Conservation (phyloP, 768 basidiomycete genomes). For the Galerina sulciceps region DNA sequence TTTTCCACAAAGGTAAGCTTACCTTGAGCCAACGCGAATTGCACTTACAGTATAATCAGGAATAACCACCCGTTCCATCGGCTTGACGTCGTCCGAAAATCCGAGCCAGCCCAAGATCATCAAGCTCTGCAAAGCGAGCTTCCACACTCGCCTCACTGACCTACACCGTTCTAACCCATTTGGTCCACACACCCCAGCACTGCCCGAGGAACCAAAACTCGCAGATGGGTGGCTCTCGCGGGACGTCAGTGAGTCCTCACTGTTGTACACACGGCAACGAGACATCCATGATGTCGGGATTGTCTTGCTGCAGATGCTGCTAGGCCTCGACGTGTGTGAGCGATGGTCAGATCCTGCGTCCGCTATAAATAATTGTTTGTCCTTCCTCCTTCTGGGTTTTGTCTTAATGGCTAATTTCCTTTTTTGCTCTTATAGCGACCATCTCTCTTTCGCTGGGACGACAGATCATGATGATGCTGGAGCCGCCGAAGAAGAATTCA, state of each 20-base stretch:
- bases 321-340: constrained; percentile 71
- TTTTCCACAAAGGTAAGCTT: constrained; percentile 70
- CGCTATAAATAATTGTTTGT: constrained; percentile 62
- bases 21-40: not conserved
- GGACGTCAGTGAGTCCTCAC: constrained; percentile 80
- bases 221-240: constrained; percentile 62
- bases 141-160: constrained; percentile 74
- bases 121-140: constrained; percentile 77
- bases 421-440: constrained; percentile 39
- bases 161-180: constrained; percentile 87
- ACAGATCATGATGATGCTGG: constrained; percentile 63
- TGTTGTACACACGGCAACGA: constrained; percentile 72
- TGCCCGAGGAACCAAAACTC: constrained; percentile 30
- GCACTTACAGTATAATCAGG: constrained; percentile 37
- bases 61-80: constrained; percentile 62
- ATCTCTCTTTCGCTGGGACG: constrained; percentile 57
- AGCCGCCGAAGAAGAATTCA: constrained; percentile 57
- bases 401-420: not conserved
- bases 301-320: constrained; percentile 82
- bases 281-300: constrained; percentile 87
- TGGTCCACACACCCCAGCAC: constrained; percentile 36
- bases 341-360: constrained; percentile 56
- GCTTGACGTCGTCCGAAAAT: constrained; percentile 56
- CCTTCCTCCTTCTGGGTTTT: not conserved
- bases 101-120: constrained; percentile 62